Evolutionary conservation across 305 asterid species (phyloP).

Genomic region (Rubia balearica): DNA sequence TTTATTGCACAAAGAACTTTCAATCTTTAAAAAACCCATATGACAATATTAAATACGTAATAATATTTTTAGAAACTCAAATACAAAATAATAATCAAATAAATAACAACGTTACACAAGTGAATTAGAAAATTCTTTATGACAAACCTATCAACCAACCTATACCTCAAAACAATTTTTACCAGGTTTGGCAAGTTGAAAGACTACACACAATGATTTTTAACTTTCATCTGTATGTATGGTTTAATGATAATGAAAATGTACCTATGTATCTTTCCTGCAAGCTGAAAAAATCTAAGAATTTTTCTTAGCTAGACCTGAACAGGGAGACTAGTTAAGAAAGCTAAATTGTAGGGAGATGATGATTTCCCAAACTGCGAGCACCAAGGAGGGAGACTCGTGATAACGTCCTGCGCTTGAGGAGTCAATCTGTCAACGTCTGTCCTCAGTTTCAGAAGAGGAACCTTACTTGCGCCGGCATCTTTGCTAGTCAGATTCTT

Average conservation of each 20-base stretch:
- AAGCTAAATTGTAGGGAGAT: slow-evolving; percentile 64
- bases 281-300: background rate
- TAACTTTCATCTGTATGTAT: background rate
- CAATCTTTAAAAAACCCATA: too few relatives aligned
- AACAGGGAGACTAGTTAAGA: slow-evolving; percentile 48
- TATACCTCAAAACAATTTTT: background rate
- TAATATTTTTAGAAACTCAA: too few relatives aligned
- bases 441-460: slow-evolving; percentile 66
- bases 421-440: slow-evolving; percentile 64
- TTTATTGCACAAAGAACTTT: too few relatives aligned
- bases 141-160: background rate
- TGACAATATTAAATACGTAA: too few relatives aligned
- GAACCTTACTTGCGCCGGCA: slow-evolving; percentile 18
- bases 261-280: background rate
- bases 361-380: slow-evolving; percentile 88
- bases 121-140: background rate
- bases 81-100: too few relatives aligned
- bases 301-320: slow-evolving; percentile 25
- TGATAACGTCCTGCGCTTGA: slow-evolving; percentile 32
- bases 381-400: slow-evolving; percentile 85
- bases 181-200: background rate
- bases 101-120: background rate
- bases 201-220: background rate
- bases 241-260: background rate
- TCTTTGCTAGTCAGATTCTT: slow-evolving; percentile 14